Evolutionary conservation across 2,329 filamentous ascomycete genomes (phyloP).

Genomic region (Colletotrichum gigasporum): DNA sequence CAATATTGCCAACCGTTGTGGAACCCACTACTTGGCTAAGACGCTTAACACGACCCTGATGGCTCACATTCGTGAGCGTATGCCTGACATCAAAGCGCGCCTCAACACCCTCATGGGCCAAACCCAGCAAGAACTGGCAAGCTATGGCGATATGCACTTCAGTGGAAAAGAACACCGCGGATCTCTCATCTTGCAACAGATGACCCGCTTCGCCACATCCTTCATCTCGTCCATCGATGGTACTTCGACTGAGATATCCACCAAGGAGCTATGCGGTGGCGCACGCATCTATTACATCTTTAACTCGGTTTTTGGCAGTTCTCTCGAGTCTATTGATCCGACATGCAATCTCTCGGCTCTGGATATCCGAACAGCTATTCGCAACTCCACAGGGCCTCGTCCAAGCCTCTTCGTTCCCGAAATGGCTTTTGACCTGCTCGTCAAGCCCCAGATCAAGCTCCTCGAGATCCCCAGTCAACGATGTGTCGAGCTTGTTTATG

Average conservation of each 20-base stretch:
- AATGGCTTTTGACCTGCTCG: conserved; percentile 94
- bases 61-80: conserved; percentile 92
- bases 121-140: conserved; percentile 96
- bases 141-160: conserved; percentile 97
- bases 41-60: conserved; percentile 95
- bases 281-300: conserved; percentile 99
- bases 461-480: conserved; percentile 94
- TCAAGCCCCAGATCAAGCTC: conserved; percentile 98
- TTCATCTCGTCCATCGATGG: conserved; percentile 99
- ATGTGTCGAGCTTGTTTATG: conserved; percentile 97
- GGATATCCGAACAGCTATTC: conserved; percentile 96
- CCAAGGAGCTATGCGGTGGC: conserved; percentile 95
- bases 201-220: conserved; percentile 97
- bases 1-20: conserved; percentile 93
- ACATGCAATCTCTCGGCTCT: conserved; percentile 93
- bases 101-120: conserved; percentile 99
- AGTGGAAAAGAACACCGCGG: conserved; percentile 96
- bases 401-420: conserved; percentile 97
- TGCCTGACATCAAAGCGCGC: conserved; percentile 97
- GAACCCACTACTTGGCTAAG: conserved; percentile 93
- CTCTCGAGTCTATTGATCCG: conserved; percentile 93
- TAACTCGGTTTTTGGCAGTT: conserved; percentile 98
- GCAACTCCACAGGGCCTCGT: conserved; percentile 95
- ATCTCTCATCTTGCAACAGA: conserved; percentile 92
- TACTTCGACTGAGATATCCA: conserved; percentile 98